Conservation (phyloP, 2,329 filamentous ascomycete genomes). For the Bretziella fagacearum region DNA sequence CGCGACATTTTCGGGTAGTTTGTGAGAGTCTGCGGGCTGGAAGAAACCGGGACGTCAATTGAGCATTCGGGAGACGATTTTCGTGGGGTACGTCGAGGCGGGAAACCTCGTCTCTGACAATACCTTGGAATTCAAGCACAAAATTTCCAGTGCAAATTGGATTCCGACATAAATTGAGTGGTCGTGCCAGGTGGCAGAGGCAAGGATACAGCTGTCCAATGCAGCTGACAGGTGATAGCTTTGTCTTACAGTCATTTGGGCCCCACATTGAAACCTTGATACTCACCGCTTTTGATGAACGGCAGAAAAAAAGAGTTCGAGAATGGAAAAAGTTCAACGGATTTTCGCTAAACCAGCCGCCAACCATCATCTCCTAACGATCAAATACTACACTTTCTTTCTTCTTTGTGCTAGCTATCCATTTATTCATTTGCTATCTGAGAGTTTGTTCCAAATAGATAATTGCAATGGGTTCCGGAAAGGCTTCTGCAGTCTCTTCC, state of each 20-base stretch:
- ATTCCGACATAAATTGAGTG: no score
- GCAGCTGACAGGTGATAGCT: background rate
- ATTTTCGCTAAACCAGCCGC: no score
- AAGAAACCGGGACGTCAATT: no score
- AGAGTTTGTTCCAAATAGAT: background rate
- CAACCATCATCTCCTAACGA: no score
- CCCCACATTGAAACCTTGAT: background rate
- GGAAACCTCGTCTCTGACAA: background rate
- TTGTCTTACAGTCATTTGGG: background rate
- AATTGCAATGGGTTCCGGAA: slow-evolving; percentile 5
- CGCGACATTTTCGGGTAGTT: slow-evolving; percentile 33
- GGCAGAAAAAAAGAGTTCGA: slow-evolving; percentile 13
- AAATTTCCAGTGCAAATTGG: background rate
- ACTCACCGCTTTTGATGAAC: slow-evolving; percentile 7
- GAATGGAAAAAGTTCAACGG: slow-evolving; percentile 7
- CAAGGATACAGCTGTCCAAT: no score
- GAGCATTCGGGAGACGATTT: background rate
- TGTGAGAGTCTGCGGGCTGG: background rate
- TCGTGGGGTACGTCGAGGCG: background rate
- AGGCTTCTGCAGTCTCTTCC: slow-evolving; percentile 14
- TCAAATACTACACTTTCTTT: background rate
- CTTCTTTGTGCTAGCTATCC: background rate
- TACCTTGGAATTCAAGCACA: background rate
- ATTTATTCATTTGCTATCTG: background rate
- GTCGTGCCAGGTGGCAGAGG: no score